Evolutionary conservation across 176 grass and related monocot genomes (phyloP).

Genomic region (Calamus simplicifolius): DNA sequence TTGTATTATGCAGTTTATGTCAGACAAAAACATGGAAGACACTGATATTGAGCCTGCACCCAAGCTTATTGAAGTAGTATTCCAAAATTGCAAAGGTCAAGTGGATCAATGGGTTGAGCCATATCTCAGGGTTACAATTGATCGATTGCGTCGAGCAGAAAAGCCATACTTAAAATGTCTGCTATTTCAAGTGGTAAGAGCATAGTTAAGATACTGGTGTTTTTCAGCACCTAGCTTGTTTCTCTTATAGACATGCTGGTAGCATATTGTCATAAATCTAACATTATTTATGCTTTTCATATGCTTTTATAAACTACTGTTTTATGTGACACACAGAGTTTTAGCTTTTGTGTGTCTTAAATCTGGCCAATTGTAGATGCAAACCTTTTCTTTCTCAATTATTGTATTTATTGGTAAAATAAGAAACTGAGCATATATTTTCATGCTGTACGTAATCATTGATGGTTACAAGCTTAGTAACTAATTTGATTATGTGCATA

Average conservation of each 20-base stretch:
- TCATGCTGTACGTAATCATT: too few species aligned
- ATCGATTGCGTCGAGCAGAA: slow-evolving; percentile 45
- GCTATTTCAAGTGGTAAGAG: slow-evolving; percentile 73
- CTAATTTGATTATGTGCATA: too few species aligned
- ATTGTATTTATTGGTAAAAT: too few species aligned
- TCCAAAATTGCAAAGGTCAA: slow-evolving; percentile 84
- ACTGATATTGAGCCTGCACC: slow-evolving; percentile 83
- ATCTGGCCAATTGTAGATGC: too few species aligned
- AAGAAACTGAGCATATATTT: too few species aligned
- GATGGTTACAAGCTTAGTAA: too few species aligned
- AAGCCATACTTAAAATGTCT: slow-evolving; percentile 78
- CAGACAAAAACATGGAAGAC: slow-evolving; percentile 70
- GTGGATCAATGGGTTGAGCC: slow-evolving; percentile 79
- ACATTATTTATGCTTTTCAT: too few species aligned
- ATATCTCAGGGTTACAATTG: slow-evolving; percentile 64
- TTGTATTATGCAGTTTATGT: slow-evolving; percentile 48
- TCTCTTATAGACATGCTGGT: slow-evolving; percentile 4
- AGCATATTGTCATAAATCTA: too few species aligned
- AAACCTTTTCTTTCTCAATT: too few species aligned
- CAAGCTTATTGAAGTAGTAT: slow-evolving; percentile 83
- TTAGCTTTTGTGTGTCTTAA: too few species aligned
- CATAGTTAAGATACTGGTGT: not conserved
- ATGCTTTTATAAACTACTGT: too few species aligned
- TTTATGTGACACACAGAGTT: too few species aligned
- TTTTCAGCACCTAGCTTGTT: not conserved